A percentile compares a stretch with the other conserved stretches of the same genome.
These are phyloP conservation scores for Anisodus acutangulus DNA, from an alignment of 257 asterid genomes.

Conservation along the genomic window DNA sequence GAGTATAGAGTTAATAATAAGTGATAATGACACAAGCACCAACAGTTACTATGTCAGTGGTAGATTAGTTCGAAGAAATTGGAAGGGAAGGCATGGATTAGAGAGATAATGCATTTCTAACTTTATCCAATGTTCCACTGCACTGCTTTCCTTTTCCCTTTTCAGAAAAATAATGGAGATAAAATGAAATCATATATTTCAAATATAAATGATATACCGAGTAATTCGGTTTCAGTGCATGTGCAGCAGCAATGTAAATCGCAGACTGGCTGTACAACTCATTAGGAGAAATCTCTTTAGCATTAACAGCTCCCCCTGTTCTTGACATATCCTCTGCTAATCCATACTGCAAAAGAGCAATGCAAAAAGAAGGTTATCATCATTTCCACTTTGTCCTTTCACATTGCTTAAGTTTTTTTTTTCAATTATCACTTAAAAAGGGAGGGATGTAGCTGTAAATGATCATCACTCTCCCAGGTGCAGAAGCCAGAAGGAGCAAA, in stretches of 20 bases:
- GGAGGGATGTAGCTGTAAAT: slow-evolving; percentile 27
- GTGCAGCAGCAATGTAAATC: slow-evolving; percentile 95
- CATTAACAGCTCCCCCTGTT: slow-evolving; percentile 70
- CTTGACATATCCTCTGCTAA: slow-evolving; percentile 97
- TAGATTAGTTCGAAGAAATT: slow-evolving; percentile 6
- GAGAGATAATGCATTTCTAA: not conserved
- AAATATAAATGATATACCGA: slow-evolving; percentile 57
- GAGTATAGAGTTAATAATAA: not conserved
- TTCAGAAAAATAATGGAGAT: slow-evolving; percentile 30
- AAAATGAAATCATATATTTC: slow-evolving; percentile 19
- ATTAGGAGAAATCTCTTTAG: slow-evolving; percentile 81
- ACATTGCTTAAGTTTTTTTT: not conserved
- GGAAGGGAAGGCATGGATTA: not conserved
- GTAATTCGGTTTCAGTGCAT: slow-evolving; percentile 88
- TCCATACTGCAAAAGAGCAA: slow-evolving; percentile 72
- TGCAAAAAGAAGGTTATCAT: slow-evolving; percentile 36
- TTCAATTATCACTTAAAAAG: slow-evolving; percentile 17
- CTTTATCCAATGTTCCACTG: not conserved
- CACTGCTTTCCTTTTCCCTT: not conserved
- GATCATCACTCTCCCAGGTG: slow-evolving; percentile 24
- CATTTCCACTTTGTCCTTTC: slow-evolving; percentile 28
- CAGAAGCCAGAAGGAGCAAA: slow-evolving; percentile 26
- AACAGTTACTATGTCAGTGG: not conserved
- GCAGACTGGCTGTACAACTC: slow-evolving; percentile 98
- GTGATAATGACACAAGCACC: not conserved